Conservation (phyloP, 257 asterid genomes). For the Galeopsis tetrahit region DNA sequence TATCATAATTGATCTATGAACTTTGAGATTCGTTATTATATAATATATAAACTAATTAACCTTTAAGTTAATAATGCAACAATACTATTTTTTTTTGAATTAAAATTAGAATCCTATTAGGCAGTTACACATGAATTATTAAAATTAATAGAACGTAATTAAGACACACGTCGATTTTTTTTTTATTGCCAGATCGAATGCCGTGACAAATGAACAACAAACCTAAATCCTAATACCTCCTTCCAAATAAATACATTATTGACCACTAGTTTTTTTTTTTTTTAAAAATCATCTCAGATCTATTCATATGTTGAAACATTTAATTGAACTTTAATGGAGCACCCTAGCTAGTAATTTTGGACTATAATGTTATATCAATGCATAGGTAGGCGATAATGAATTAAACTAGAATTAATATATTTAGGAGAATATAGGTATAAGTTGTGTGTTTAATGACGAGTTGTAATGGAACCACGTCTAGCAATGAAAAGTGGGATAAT, state of each 20-base stretch:
- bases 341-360: neutral
- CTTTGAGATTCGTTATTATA: too few relatives aligned
- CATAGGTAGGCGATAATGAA: neutral
- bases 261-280: neutral
- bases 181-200: neutral
- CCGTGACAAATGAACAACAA: neutral
- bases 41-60: too few relatives aligned
- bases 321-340: neutral
- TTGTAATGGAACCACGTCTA: neutral
- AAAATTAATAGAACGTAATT: too few relatives aligned
- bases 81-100: too few relatives aligned
- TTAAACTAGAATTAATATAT: neutral
- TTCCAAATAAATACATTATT: neutral
- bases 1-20: too few relatives aligned
- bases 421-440: neutral
- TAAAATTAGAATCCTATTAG: too few relatives aligned
- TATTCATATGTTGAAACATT: neutral
- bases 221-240: neutral
- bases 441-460: neutral
- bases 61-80: too few relatives aligned
- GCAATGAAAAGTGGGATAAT: constrained; percentile 24
- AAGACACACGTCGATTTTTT: too few relatives aligned
- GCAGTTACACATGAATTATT: too few relatives aligned
- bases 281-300: neutral
- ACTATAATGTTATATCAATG: neutral